A percentile compares a stretch with the other conserved stretches of the same genome.
phyloP scores from a whole-genome alignment of 495 filamentous ascomycete genomes.

The Penicilliopsis zonata region DNA sequence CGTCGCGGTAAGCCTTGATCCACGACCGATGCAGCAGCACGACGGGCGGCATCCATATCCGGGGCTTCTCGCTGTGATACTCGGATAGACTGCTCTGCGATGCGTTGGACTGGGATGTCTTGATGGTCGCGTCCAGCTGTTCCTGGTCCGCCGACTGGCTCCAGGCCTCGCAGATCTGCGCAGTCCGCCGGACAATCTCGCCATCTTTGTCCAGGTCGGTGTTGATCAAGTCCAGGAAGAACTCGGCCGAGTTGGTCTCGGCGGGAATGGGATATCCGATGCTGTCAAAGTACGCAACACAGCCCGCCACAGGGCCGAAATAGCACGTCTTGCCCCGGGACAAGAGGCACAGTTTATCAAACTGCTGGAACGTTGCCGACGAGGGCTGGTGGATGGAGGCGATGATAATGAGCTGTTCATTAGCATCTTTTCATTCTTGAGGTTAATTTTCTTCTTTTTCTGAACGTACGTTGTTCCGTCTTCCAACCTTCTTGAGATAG shows the following conservation, averaged over 20 bases:
- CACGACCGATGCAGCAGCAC: constrained; percentile 59
- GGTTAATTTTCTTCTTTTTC: constrained; percentile 1
- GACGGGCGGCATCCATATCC: constrained; percentile 17
- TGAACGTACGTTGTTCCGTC: constrained; percentile 46
- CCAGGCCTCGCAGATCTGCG: constrained; percentile 21
- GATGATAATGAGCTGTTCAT: constrained; percentile 50
- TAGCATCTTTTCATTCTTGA: not conserved
- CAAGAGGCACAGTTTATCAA: constrained; percentile 66
- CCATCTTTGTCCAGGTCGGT: constrained; percentile 51
- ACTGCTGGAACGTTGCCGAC: constrained; percentile 61
- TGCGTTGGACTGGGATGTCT: constrained; percentile 6
- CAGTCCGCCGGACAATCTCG: constrained; percentile 14
- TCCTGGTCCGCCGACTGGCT: constrained; percentile 10
- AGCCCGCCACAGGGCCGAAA: constrained; percentile 42
- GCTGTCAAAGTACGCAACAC: constrained; percentile 44
- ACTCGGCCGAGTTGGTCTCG: constrained; percentile 69
- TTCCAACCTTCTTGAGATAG: constrained; percentile 49
- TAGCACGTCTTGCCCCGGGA: constrained; percentile 58
- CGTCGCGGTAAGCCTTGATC: constrained; percentile 71
- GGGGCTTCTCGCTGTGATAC: constrained; percentile 17
- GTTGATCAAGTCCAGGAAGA: constrained; percentile 62
- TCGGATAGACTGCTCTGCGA: not conserved
- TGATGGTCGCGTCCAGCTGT: not conserved
- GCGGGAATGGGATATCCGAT: constrained; percentile 48
- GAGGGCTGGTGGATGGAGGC: constrained; percentile 77